Percentiles rank a stretch among this genome's conserved stretches.
These are phyloP conservation scores for Cicer judaicum DNA, from an alignment of 306 rosid species.

Conservation along the genomic window DNA sequence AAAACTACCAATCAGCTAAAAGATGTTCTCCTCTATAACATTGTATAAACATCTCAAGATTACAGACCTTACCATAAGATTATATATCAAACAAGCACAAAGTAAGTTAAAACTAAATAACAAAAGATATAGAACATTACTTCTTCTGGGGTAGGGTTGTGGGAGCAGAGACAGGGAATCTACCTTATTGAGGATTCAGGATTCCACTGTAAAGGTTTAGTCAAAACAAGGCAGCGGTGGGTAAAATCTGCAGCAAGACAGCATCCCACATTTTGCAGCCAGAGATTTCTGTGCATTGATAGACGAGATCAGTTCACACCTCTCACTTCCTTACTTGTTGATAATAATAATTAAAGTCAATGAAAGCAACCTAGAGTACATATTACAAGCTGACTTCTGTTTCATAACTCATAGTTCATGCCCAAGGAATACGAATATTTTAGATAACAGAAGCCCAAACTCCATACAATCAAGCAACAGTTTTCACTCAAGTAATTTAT, in stretches of 20 bases:
- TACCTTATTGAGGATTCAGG: conserved; percentile 65
- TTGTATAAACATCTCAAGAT: conserved; percentile 34
- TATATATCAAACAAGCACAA: conserved; percentile 27
- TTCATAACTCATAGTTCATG: conserved; percentile 63
- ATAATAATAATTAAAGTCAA: conserved; percentile 51
- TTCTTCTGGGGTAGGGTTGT: conserved; percentile 32
- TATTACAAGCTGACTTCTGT: conserved; percentile 58
- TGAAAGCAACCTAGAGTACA: conserved; percentile 53
- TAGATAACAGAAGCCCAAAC: conserved; percentile 62
- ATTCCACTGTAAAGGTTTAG: conserved; percentile 51
- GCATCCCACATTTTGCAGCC: conserved; percentile 71
- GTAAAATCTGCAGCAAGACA: conserved; percentile 49
- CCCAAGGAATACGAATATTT: conserved; percentile 54
- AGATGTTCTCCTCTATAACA: conserved; percentile 22
- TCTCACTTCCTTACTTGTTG: conserved; percentile 62
- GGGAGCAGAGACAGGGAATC: conserved; percentile 49
- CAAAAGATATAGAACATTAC: conserved; percentile 21
- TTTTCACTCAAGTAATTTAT: conserved; percentile 55
- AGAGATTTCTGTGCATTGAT: conserved; percentile 55
- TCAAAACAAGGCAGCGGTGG: conserved; percentile 59
- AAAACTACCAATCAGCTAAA: conserved; percentile 44
- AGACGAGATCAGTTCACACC: conserved; percentile 54
- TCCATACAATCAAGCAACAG: conserved; percentile 57
- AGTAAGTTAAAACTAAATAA: conserved; percentile 36
- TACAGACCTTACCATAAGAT: conserved; percentile 16